Percentiles rank a stretch among this genome's conserved stretches.
phyloP scores from a whole-genome alignment of 2,329 filamentous ascomycete genomes.

The Phialophora chinensis region DNA sequence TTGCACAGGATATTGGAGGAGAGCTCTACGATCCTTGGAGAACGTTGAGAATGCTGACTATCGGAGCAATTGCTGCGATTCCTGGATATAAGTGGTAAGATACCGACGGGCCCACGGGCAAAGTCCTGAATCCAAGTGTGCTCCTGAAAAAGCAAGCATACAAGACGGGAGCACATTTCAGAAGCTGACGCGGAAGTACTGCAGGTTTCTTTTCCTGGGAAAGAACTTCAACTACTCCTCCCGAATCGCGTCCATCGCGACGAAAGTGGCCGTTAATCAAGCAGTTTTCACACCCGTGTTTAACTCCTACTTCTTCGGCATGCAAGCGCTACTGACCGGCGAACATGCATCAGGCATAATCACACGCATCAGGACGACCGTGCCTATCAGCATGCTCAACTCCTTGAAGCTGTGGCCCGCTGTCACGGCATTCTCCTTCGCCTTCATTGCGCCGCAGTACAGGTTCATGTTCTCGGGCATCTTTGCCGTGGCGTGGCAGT shows the following conservation, averaged over 20 bases:
- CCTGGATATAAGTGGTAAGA: constrained; percentile 81
- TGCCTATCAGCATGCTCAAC: constrained; percentile 77
- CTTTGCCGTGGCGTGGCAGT: constrained; percentile 89
- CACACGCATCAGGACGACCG: constrained; percentile 74
- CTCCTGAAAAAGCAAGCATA: background rate
- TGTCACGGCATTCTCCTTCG: constrained; percentile 84
- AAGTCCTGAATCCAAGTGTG: too few relatives aligned
- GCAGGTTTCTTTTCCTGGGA: constrained; percentile 79
- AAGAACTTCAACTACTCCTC: constrained; percentile 83
- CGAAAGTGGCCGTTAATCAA: constrained; percentile 83
- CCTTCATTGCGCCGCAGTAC: constrained; percentile 80
- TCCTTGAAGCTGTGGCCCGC: constrained; percentile 87
- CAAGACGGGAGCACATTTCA: background rate
- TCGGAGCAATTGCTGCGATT: constrained; percentile 75
- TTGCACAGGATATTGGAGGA: constrained; percentile 42
- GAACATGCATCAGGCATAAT: constrained; percentile 67
- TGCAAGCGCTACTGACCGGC: constrained; percentile 76
- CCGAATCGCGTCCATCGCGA: constrained; percentile 70
- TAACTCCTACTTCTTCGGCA: constrained; percentile 81
- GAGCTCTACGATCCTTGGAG: constrained; percentile 70
- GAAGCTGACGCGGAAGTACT: constrained; percentile 16
- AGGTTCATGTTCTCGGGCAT: constrained; percentile 78
- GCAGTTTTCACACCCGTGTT: constrained; percentile 80
- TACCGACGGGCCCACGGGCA: background rate
- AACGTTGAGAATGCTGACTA: constrained; percentile 73